Conservation (phyloP, 805 yeast genomes). For the Starmerella geochares region DNA sequence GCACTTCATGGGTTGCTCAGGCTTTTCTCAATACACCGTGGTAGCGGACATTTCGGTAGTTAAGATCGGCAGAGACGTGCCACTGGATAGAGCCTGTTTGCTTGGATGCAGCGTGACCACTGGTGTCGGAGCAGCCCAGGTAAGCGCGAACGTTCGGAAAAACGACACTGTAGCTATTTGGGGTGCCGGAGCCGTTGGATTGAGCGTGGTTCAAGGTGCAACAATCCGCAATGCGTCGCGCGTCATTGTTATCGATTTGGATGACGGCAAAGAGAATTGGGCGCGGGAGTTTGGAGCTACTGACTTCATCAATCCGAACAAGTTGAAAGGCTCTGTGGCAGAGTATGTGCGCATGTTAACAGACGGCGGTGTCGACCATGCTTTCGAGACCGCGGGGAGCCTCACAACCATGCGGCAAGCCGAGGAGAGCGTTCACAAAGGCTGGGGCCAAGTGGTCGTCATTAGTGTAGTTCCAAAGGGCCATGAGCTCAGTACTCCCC, state of each 20-base stretch:
- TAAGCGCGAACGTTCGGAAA: constrained; percentile 78
- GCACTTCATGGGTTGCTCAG: constrained; percentile 97
- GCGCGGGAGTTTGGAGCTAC: constrained; percentile 88
- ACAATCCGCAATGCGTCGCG: constrained; percentile 68
- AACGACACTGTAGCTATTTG: constrained; percentile 94
- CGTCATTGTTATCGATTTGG: constrained; percentile 74
- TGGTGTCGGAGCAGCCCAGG: constrained; percentile 94
- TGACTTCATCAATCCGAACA: constrained; percentile 78
- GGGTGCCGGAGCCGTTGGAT: constrained; percentile 97
- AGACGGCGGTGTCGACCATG: constrained; percentile 93
- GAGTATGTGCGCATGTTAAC: constrained; percentile 69
- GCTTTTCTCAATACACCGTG: constrained; percentile 94
- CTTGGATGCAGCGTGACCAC: constrained; percentile 98
- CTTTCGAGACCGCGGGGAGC: constrained; percentile 98
- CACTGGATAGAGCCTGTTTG: constrained; percentile 76
- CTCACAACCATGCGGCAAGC: constrained; percentile 92
- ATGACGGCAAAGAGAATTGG: constrained; percentile 75
- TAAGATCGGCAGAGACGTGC: constrained; percentile 75
- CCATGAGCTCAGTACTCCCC: constrained; percentile 89
- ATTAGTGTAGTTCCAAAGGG: constrained; percentile 99
- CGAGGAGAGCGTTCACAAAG: constrained; percentile 94
- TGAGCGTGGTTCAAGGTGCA: constrained; percentile 95
- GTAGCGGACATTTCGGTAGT: constrained; percentile 96
- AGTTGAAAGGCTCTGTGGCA: constrained; percentile 63
- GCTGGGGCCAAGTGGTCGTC: constrained; percentile 93